Percentiles rank a stretch among this genome's conserved stretches.
Conservation (phyloP, 495 filamentous ascomycete species). For the Aspergillus carlsbadensis region DNA sequence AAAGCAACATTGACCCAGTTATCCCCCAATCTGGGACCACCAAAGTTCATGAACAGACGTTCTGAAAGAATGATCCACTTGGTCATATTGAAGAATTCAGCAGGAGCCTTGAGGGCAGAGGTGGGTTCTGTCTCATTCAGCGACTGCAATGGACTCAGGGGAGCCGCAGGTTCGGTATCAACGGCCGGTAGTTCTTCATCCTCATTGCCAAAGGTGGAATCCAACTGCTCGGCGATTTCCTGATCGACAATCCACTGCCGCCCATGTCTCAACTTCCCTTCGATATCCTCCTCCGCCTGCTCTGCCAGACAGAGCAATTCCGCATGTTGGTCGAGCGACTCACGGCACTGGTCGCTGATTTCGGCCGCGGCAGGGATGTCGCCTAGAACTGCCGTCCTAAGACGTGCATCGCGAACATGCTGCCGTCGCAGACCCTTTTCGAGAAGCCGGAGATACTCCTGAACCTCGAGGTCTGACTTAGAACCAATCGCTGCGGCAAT, state of each 20-base stretch:
- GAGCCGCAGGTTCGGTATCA: background rate
- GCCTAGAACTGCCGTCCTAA: conserved; percentile 25
- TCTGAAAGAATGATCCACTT: conserved; percentile 65
- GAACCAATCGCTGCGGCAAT: conserved; percentile 65
- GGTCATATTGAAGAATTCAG: conserved; percentile 55
- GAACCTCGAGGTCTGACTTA: conserved; percentile 74
- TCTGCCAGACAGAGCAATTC: conserved; percentile 59
- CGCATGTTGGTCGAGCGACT: conserved; percentile 65
- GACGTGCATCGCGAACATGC: conserved; percentile 25
- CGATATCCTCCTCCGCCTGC: conserved; percentile 51
- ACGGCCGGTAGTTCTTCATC: background rate
- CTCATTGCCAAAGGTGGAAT: conserved; percentile 5
- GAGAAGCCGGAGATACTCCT: conserved; percentile 63
- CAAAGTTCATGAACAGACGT: conserved; percentile 76
- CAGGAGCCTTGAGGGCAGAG: conserved; percentile 42
- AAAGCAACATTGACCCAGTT: conserved; percentile 62
- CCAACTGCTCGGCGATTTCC: conserved; percentile 39
- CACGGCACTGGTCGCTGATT: conserved; percentile 62
- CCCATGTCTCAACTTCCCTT: conserved; percentile 55
- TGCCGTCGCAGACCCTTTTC: conserved; percentile 43
- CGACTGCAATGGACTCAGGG: conserved; percentile 14
- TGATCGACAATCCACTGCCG: conserved; percentile 55
- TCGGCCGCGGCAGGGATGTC: conserved; percentile 73
- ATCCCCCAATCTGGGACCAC: conserved; percentile 47
- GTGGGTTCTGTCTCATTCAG: background rate